Percentiles rank a stretch among this genome's conserved stretches.
Conservation (phyloP, 495 filamentous ascomycete genomes). For the Hypoxylon trugodes region DNA sequence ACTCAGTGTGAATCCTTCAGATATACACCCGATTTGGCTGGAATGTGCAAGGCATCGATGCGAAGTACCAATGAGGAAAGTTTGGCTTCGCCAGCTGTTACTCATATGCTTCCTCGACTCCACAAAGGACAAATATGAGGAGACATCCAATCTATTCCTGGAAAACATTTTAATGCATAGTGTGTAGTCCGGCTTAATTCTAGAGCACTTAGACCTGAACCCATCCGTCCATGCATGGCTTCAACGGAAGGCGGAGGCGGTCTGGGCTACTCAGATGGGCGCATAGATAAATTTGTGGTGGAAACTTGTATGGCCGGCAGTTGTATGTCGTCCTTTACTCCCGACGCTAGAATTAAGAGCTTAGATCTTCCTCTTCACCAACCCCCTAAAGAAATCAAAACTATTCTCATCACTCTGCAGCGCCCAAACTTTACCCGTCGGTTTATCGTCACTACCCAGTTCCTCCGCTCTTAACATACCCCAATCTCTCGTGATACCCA, state of each 20-base stretch:
- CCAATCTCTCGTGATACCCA: slow-evolving; percentile 89
- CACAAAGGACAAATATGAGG: not conserved
- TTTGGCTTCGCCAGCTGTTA: not conserved
- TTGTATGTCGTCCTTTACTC: no score
- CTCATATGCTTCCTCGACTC: not conserved
- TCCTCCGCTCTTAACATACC: slow-evolving; percentile 87
- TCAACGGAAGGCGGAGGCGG: no score
- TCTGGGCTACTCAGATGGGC: no score
- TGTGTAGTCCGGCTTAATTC: not conserved
- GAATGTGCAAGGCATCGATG: not conserved
- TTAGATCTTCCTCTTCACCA: slow-evolving; percentile 82
- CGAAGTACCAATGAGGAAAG: not conserved
- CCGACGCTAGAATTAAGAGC: not conserved
- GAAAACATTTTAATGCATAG: not conserved
- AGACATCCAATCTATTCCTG: not conserved
- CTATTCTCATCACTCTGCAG: slow-evolving; percentile 97
- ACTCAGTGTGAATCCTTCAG: not conserved
- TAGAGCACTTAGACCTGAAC: not conserved
- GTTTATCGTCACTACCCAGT: slow-evolving; percentile 72
- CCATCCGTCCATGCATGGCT: not conserved
- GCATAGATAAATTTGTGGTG: no score
- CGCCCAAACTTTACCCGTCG: slow-evolving; percentile 80
- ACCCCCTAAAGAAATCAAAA: slow-evolving; percentile 95
- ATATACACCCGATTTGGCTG: not conserved
- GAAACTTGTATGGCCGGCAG: no score